A percentile compares a stretch with the other conserved stretches of the same genome.
These are phyloP conservation scores for Fusarium sp. DNA, from an alignment of 2,329 filamentous ascomycete genomes.

Conservation along the genomic window DNA sequence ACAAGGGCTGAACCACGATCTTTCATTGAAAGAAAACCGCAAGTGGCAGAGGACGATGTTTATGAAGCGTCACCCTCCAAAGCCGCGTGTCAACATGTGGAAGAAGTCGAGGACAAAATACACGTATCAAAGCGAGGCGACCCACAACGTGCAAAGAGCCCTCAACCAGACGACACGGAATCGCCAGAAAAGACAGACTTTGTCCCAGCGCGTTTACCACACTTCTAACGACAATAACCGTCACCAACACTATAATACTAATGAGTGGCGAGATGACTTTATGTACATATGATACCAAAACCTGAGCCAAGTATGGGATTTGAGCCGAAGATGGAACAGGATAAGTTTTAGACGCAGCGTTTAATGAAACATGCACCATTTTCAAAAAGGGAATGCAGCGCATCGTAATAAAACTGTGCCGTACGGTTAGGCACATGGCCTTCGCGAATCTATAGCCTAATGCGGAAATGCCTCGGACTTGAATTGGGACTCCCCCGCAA, in stretches of 20 bases:
- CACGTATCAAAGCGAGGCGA: background rate
- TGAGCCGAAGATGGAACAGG: constrained; percentile 14
- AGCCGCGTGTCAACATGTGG: constrained; percentile 18
- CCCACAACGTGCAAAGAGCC: constrained; percentile 43
- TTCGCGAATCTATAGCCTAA: constrained; percentile 46
- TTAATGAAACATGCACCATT: constrained; percentile 8
- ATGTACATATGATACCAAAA: constrained; percentile 45
- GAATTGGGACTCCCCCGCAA: constrained; percentile 46
- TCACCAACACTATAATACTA: constrained; percentile 29
- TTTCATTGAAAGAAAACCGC: constrained; percentile 40
- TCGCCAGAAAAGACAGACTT: constrained; percentile 52
- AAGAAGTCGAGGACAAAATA: constrained; percentile 13
- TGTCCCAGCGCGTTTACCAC: constrained; percentile 68
- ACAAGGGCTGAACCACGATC: constrained; percentile 31
- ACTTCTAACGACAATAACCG: constrained; percentile 57
- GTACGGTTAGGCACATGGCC: constrained; percentile 13
- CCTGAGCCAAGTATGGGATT: constrained; percentile 24
- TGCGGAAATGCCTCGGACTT: constrained; percentile 50
- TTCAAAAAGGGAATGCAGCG: background rate
- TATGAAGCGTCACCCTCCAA: constrained; percentile 33
- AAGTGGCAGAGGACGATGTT: constrained; percentile 50
- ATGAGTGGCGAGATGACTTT: constrained; percentile 29
- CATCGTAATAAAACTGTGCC: background rate
- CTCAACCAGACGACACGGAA: constrained; percentile 11
- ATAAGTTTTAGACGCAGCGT: constrained; percentile 9